Evolutionary conservation across 2,329 filamentous ascomycete genomes (phyloP).

Genomic region (Helotiales sp.): DNA sequence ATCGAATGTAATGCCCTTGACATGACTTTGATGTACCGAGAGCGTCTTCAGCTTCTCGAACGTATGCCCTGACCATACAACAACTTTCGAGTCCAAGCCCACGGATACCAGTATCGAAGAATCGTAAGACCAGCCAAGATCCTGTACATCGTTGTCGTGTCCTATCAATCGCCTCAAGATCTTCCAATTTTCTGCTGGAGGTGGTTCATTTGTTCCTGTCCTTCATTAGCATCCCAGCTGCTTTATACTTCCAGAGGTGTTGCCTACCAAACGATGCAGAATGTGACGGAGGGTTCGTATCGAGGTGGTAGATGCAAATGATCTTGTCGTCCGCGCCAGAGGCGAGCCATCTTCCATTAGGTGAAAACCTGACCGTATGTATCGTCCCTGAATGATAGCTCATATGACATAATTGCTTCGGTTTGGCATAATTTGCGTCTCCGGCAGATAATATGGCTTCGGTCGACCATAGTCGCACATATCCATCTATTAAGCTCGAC

Average conservation of each 20-base stretch:
- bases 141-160: slow-evolving; percentile 98
- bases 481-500: slow-evolving; percentile 65
- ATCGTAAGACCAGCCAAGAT: slow-evolving; percentile 95
- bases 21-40: slow-evolving; percentile 90
- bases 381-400: slow-evolving; percentile 98
- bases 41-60: slow-evolving; percentile 98
- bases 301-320: slow-evolving; percentile 93
- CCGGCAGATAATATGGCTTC: slow-evolving; percentile 85
- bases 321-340: slow-evolving; percentile 99
- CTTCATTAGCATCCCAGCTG: slow-evolving; percentile 18
- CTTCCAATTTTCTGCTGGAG: slow-evolving; percentile 97
- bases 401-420: slow-evolving; percentile 94
- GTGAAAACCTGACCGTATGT: slow-evolving; percentile 94
- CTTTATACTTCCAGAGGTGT: neutral
- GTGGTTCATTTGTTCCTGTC: slow-evolving; percentile 76
- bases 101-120: slow-evolving; percentile 95
- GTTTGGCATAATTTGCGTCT: slow-evolving; percentile 69
- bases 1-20: slow-evolving; percentile 98
- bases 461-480: slow-evolving; percentile 97
- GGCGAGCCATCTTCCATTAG: slow-evolving; percentile 91
- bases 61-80: slow-evolving; percentile 96
- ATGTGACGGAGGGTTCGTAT: slow-evolving; percentile 71
- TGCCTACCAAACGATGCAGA: slow-evolving; percentile 75
- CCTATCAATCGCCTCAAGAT: slow-evolving; percentile 90
- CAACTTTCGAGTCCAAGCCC: slow-evolving; percentile 94